These are phyloP conservation scores for Aspergillus carbonarius DNA, from an alignment of 2,329 filamentous ascomycete species.

Conservation along the genomic window DNA sequence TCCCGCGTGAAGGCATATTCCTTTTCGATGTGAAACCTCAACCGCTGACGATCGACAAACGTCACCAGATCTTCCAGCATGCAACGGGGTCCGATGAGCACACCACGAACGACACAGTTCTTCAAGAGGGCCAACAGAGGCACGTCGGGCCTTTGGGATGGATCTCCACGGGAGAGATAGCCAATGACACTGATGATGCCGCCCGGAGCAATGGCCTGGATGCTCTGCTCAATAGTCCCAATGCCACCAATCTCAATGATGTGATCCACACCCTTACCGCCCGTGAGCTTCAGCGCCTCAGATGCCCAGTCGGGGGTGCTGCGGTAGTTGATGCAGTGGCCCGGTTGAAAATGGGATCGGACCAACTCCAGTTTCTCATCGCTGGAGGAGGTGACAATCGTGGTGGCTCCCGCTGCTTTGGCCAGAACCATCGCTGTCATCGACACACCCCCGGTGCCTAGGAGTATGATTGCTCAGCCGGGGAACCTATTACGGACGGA, in stretches of 20 bases:
- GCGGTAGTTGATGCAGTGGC: slow-evolving; percentile 6
- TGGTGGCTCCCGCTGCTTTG: slow-evolving; percentile 1
- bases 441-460: slow-evolving; percentile 1
- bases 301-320: slow-evolving; percentile 12
- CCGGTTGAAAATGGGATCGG: slow-evolving; percentile 7
- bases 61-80: neutral
- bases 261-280: slow-evolving; percentile 55
- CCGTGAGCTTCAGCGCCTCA: slow-evolving; percentile 46
- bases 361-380: slow-evolving; percentile 11
- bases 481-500: too few relatives aligned
- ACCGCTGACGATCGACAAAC: neutral
- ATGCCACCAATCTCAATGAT: slow-evolving; percentile 61
- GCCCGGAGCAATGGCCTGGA: neutral
- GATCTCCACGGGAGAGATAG: neutral
- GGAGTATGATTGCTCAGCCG: neutral
- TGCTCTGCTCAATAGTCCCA: neutral
- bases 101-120: neutral
- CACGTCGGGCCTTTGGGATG: neutral
- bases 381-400: slow-evolving; percentile 17
- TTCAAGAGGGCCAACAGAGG: neutral
- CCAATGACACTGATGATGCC: neutral
- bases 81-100: neutral
- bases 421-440: neutral
- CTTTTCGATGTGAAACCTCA: too few relatives aligned
- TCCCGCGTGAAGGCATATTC: too few relatives aligned